Percentiles rank a stretch among this genome's conserved stretches.
phyloP scores from a whole-genome alignment of 306 rosid genomes.

The Ormosia semicastrata region DNA sequence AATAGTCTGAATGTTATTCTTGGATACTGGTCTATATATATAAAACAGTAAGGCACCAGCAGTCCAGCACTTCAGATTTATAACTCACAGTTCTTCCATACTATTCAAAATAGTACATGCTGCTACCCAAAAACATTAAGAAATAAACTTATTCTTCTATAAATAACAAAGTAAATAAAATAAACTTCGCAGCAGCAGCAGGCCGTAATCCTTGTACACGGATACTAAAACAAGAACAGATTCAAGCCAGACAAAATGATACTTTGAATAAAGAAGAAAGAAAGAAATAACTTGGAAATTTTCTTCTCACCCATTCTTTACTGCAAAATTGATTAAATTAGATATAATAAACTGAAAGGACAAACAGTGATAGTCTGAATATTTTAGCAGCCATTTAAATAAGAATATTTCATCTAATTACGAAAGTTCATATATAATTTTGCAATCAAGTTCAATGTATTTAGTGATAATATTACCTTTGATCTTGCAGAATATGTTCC shows the following conservation, averaged over 20 bases:
- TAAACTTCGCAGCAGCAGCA: background rate
- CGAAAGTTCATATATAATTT: background rate
- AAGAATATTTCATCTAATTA: background rate
- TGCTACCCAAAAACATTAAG: background rate
- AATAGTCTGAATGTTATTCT: background rate
- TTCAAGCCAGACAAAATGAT: background rate
- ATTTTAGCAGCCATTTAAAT: background rate
- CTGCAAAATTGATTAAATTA: too few species aligned
- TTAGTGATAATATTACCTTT: slow-evolving; percentile 44
- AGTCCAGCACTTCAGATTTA: too few species aligned
- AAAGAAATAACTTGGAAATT: too few species aligned
- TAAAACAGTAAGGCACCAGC: too few species aligned
- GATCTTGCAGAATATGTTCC: slow-evolving; percentile 83
- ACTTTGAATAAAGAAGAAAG: too few species aligned
- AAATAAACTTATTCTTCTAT: background rate
- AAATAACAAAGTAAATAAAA: too few species aligned
- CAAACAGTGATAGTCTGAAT: background rate
- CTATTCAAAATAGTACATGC: background rate
- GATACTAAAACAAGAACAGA: background rate
- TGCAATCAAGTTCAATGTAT: background rate
- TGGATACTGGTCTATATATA: background rate
- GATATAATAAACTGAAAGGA: background rate
- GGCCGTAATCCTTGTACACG: background rate
- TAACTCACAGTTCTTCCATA: background rate
- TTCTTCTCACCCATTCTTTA: too few species aligned